Base-by-base conservation (phyloP, 768 basidiomycete species). In the Tylopilus vinaceipallidus region DNA sequence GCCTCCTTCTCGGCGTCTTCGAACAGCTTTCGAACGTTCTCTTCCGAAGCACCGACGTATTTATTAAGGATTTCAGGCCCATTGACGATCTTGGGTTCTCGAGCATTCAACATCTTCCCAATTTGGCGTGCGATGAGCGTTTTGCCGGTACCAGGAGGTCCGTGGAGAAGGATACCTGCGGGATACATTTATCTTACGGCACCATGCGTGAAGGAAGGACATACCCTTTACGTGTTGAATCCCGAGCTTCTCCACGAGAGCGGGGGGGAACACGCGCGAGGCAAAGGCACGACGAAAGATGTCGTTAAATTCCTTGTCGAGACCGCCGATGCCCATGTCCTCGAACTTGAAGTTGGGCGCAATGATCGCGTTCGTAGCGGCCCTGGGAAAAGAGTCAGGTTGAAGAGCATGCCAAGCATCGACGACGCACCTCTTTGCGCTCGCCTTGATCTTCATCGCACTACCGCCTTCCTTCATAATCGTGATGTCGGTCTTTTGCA, bases 201-300 rank as follows among this genome's bases (percentile, higher is more conserved):
- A 17, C 17, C 2, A 29, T 12, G 6, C 7, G 43, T 5, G 11
- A 26, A 2, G 11, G n/a, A 1, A 14, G 14, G 40, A 62, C 73
- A 36, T 58, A 88, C 95, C 95, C 74, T 98, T 98, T 38, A 98
- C 95, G 66, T 99, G 97, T 66, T 95, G 87, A 47, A 99, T 98
- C 27, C 97, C 97, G 14, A 99, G 82, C 71, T 95, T 98, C 61
- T 98, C 95, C 5, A 99, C 94, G 2, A 98, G 80, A 0, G 83
- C 92, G 0, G 95, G 95, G 34, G 97, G 97, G 71, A 98, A 99
- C n/a, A 99, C 93, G 39, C 97, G 91, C 41, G 89, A 92, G 0
- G 97, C 95, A 65, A 99, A 99, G 0, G 97, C 97, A 62, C 97
- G 88, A 65, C 97, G 90, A 77, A 99, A 99, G 63, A 99, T 99